These are phyloP conservation scores for Talaromyces liani DNA, from an alignment of 495 filamentous ascomycete genomes.

Conservation along the genomic window DNA sequence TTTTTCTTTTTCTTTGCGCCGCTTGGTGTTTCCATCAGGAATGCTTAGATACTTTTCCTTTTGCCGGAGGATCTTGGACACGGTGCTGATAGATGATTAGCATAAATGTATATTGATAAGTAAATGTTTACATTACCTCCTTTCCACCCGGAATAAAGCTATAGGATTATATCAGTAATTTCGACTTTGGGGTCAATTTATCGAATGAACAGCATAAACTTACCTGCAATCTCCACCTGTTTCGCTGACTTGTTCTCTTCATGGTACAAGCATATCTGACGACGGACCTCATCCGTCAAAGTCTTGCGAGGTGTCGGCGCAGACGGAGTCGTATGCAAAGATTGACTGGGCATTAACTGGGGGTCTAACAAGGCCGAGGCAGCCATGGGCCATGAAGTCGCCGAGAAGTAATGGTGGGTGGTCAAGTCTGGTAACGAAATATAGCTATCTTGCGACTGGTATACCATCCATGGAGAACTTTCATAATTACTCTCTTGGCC, in stretches of 20 bases:
- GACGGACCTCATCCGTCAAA: slow-evolving; percentile 83
- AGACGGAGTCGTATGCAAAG: slow-evolving; percentile 27
- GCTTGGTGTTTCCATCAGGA: slow-evolving; percentile 84
- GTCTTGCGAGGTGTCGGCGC: slow-evolving; percentile 73
- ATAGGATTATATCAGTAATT: neutral
- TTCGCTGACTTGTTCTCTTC: slow-evolving; percentile 92
- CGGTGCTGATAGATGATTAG: slow-evolving; percentile 56
- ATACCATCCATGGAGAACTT: no score
- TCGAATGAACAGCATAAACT: slow-evolving; percentile 15
- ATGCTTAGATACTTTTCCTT: slow-evolving; percentile 93
- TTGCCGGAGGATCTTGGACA: slow-evolving; percentile 93
- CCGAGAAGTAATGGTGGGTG: no score
- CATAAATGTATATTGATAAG: neutral
- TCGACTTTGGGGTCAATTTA: neutral
- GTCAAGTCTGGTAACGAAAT: no score
- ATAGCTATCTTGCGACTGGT: no score
- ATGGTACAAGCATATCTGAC: slow-evolving; percentile 91
- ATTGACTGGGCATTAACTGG: slow-evolving; percentile 3
- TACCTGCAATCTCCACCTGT: slow-evolving; percentile 95
- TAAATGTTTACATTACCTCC: slow-evolving; percentile 64
- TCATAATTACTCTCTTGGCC: no score
- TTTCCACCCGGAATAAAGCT: slow-evolving; percentile 93
- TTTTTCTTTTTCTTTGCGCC: slow-evolving; percentile 65
- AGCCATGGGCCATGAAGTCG: slow-evolving; percentile 10
- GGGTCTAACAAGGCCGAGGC: slow-evolving; percentile 7